Percentiles rank a stretch among this genome's conserved stretches.
These are phyloP conservation scores for Haberlea rhodopensis DNA, from an alignment of 257 asterid species.

Conservation along the genomic window DNA sequence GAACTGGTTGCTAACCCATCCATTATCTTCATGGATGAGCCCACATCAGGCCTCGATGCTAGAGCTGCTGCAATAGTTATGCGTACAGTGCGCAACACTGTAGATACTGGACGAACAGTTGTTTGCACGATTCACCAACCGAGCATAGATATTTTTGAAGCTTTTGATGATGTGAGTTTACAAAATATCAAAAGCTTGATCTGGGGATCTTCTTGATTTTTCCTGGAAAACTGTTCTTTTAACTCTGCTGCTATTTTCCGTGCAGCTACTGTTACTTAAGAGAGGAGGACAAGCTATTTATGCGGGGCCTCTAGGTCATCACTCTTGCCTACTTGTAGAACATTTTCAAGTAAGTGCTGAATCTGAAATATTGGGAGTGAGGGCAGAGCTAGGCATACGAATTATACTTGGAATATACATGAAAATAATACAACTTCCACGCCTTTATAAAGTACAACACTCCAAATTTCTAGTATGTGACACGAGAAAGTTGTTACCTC, in stretches of 20 bases:
- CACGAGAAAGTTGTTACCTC: background rate
- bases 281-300: conserved; percentile 84
- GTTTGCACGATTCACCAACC: conserved; percentile 94
- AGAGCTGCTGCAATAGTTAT: conserved; percentile 91
- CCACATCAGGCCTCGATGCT: conserved; percentile 89
- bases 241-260: background rate
- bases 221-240: background rate
- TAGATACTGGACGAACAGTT: conserved; percentile 80
- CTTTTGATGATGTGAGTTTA: conserved; percentile 76
- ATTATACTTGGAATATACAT: no score
- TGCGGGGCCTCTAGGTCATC: conserved; percentile 81
- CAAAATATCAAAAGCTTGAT: background rate
- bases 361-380: background rate
- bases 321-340: conserved; percentile 52
- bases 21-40: conserved; percentile 91
- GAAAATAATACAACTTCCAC: no score
- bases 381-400: background rate
- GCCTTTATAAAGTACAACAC: no score
- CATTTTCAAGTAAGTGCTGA: conserved; percentile 63
- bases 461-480: background rate
- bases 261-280: conserved; percentile 76
- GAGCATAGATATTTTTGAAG: conserved; percentile 80
- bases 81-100: conserved; percentile 83
- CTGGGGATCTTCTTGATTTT: background rate
- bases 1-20: conserved; percentile 91